Conservation (phyloP, 805 yeast species). For the Ogataea allantospora region DNA sequence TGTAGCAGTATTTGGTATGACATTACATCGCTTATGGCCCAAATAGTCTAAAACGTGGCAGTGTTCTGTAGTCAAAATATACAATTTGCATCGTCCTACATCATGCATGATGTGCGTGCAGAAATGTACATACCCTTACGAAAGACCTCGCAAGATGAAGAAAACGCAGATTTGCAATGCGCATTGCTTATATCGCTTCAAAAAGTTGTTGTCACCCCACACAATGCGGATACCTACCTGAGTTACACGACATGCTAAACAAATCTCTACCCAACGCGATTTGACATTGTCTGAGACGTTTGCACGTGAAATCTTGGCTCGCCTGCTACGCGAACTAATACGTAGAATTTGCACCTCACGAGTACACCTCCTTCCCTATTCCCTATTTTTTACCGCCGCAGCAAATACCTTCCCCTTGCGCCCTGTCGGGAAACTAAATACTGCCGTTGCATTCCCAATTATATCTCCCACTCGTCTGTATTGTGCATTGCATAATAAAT, state of each 20-base stretch:
- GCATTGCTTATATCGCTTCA: not conserved
- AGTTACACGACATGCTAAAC: too few relatives aligned
- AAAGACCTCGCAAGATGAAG: not conserved
- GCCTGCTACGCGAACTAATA: too few relatives aligned
- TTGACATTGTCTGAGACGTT: too few relatives aligned
- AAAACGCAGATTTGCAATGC: not conserved
- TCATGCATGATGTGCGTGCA: not conserved
- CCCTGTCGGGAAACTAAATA: not conserved
- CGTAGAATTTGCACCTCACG: too few relatives aligned
- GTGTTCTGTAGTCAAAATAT: not conserved
- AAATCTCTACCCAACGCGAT: too few relatives aligned
- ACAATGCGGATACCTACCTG: too few relatives aligned
- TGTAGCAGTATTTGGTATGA: too few relatives aligned
- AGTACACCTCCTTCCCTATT: too few relatives aligned
- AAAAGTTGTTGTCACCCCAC: not conserved
- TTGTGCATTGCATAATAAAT: slow-evolving; percentile 7
- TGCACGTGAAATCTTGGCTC: too few relatives aligned
- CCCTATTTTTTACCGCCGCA: not conserved
- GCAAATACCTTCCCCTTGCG: not conserved
- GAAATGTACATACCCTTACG: not conserved
- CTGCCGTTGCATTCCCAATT: slow-evolving; percentile 3
- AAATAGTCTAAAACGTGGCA: not conserved
- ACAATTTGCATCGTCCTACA: too few relatives aligned
- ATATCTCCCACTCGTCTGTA: slow-evolving; percentile 7
- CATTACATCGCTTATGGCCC: too few relatives aligned